Evolutionary conservation across 2,329 filamentous ascomycete genomes (phyloP).

Genomic region (Leptographium radiaticola): DNA sequence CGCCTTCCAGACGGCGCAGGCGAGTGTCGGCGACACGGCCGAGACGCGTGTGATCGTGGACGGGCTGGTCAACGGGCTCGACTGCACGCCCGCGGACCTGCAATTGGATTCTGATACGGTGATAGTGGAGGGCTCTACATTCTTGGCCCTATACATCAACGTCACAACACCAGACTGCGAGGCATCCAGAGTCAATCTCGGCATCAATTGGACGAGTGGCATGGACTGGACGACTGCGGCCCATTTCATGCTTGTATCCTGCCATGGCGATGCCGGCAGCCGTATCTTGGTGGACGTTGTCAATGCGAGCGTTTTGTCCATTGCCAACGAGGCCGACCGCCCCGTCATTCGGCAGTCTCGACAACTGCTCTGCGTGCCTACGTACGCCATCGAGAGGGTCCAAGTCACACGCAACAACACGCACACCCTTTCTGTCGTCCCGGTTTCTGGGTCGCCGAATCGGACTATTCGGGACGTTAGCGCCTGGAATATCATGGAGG

Average conservation of each 20-base stretch:
- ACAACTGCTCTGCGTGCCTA: not conserved
- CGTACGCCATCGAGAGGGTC: not conserved
- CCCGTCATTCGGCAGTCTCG: not conserved
- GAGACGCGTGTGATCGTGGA: not conserved
- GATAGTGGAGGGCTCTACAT: too few relatives aligned
- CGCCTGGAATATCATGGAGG: not conserved
- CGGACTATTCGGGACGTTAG: not conserved
- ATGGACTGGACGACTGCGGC: not conserved
- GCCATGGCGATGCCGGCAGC: not conserved
- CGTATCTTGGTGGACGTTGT: not conserved
- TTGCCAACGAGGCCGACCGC: not conserved
- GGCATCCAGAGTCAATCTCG: not conserved
- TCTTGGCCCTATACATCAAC: not conserved
- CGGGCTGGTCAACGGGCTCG: not conserved
- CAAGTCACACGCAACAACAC: not conserved
- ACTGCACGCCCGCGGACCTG: not conserved
- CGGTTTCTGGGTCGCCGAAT: not conserved
- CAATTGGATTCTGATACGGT: not conserved
- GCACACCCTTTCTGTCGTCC: not conserved
- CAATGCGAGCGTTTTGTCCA: not conserved
- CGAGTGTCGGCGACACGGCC: not conserved
- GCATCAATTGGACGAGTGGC: not conserved
- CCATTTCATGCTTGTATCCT: not conserved
- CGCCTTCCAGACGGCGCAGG: not conserved
- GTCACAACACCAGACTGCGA: not conserved